These are phyloP conservation scores for Annona cherimola DNA, from an alignment of 164 flowering plant genomes.

Conservation along the genomic window DNA sequence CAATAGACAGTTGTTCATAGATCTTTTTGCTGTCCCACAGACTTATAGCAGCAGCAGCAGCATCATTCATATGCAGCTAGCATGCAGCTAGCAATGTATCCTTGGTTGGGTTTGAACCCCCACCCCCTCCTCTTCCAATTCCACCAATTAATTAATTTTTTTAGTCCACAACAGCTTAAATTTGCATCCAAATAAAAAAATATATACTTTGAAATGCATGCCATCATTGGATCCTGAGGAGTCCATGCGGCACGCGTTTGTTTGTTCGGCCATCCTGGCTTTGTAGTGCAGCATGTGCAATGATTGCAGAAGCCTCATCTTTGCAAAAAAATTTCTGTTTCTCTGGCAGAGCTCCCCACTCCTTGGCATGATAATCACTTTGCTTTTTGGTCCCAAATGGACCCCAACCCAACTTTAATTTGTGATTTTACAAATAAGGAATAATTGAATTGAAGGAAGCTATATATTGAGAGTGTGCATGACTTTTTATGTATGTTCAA, in stretches of 20 bases:
- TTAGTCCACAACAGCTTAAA: neutral
- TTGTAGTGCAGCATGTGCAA: constrained; percentile 37
- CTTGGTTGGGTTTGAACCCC: neutral
- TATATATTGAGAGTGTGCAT: no score
- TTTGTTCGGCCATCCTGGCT: constrained; percentile 29
- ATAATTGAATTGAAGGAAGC: no score
- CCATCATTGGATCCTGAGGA: constrained; percentile 1
- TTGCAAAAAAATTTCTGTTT: constrained; percentile 3
- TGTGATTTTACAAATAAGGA: no score
- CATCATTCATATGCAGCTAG: neutral
- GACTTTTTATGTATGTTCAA: no score
- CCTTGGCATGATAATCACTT: constrained; percentile 1
- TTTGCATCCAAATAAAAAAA: neutral
- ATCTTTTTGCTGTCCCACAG: neutral
- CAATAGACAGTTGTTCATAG: neutral
- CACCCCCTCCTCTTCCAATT: neutral
- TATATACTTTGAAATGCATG: neutral
- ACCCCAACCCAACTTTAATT: neutral
- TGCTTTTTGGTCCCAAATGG: neutral
- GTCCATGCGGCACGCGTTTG: constrained; percentile 4
- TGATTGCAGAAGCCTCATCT: constrained; percentile 24
- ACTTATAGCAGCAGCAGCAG: neutral
- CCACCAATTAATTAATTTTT: neutral
- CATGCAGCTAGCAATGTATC: neutral
- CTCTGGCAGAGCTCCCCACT: constrained; percentile 2